phyloP scores from a whole-genome alignment of 495 filamentous ascomycete species.

The Tetracladium setigerum region DNA sequence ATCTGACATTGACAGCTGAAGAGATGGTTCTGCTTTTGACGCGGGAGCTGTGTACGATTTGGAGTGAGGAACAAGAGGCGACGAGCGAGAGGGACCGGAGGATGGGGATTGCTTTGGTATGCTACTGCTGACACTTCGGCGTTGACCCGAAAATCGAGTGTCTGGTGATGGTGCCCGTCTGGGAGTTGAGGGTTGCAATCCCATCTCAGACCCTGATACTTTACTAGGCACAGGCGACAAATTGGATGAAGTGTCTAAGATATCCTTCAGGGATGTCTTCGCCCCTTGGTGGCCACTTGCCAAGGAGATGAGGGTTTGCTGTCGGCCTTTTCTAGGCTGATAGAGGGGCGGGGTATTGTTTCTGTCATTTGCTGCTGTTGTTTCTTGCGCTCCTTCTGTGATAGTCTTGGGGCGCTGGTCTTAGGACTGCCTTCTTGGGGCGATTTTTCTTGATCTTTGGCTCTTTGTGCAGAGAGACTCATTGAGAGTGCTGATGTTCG shows the following conservation, averaged over 20 bases:
- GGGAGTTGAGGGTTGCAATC: constrained; percentile 10
- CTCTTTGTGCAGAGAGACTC: constrained; percentile 51
- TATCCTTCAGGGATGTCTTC: constrained; percentile 25
- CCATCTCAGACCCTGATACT: no score
- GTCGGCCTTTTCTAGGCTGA: constrained; percentile 6
- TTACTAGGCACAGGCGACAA: constrained; percentile 15
- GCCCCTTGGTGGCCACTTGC: constrained; percentile 44
- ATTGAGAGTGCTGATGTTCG: constrained; percentile 63
- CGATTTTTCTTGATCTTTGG: constrained; percentile 21
- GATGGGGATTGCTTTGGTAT: background rate
- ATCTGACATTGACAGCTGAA: constrained; percentile 71
- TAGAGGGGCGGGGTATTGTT: constrained; percentile 7
- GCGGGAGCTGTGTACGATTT: constrained; percentile 30
- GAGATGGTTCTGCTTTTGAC: constrained; percentile 40
- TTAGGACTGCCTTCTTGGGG: constrained; percentile 16
- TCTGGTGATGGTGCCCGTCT: constrained; percentile 46
- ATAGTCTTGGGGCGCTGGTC: constrained; percentile 48
- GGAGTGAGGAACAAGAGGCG: constrained; percentile 37
- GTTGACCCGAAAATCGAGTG: constrained; percentile 45
- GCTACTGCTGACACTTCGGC: constrained; percentile 18
- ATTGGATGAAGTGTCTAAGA: constrained; percentile 15
- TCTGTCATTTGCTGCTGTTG: constrained; percentile 63
- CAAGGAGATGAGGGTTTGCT: constrained; percentile 54
- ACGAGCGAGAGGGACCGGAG: constrained; percentile 2
- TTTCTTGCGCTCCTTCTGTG: constrained; percentile 87